Conservation (phyloP, 139 green algal genomes). For the Chlorokybus atmophyticus region DNA sequence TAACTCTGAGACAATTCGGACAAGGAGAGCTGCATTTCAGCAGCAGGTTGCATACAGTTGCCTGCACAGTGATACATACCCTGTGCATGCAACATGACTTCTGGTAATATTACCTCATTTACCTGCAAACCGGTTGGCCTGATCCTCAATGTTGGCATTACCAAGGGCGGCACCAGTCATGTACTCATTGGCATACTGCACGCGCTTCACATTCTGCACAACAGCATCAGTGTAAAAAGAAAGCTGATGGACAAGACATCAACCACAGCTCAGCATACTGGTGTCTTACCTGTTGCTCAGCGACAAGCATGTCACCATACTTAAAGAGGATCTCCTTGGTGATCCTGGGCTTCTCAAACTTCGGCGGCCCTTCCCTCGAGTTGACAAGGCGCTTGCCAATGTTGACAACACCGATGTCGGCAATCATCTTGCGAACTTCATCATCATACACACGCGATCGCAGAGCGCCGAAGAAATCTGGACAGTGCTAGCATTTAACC, state of each 20-base stretch:
- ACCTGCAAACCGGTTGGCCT: too few species aligned
- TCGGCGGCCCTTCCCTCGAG: conserved; percentile 53
- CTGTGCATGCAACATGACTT: too few species aligned
- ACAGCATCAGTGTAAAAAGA: too few species aligned
- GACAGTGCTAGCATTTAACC: not conserved
- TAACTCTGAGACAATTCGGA: too few species aligned
- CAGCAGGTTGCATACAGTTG: too few species aligned
- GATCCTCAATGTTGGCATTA: conserved; percentile 17
- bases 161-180: conserved; percentile 63
- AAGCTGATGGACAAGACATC: too few species aligned
- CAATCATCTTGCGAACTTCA: conserved; percentile 69
- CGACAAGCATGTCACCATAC: conserved; percentile 73
- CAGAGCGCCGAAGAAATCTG: conserved; percentile 96
- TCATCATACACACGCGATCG: conserved; percentile 87
- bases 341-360: conserved; percentile 74
- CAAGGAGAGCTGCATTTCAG: too few species aligned
- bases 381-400: conserved; percentile 83
- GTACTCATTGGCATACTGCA: conserved; percentile 95
- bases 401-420: conserved; percentile 66
- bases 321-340: conserved; percentile 62
- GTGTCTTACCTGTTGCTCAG: too few species aligned
- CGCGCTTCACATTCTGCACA: conserved; percentile 97
- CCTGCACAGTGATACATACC: too few species aligned
- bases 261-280: too few species aligned
- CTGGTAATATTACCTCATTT: too few species aligned